Percentiles rank a stretch among this genome's conserved stretches.
These are phyloP conservation scores for Ananas comosus DNA, from an alignment of 176 grass and related monocot species.

Conservation along the genomic window DNA sequence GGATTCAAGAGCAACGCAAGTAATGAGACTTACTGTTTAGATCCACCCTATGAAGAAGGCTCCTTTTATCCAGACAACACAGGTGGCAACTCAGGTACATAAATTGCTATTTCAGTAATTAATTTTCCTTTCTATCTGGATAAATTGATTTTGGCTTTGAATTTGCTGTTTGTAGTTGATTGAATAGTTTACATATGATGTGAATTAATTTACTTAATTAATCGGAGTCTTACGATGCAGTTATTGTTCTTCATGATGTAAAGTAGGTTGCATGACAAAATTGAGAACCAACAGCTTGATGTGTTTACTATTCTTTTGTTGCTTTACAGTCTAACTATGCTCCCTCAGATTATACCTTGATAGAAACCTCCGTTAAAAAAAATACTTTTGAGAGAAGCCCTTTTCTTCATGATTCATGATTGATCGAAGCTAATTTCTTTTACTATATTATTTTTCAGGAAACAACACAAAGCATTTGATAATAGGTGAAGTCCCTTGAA, in stretches of 20 bases:
- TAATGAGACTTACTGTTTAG: not conserved
- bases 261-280: not conserved
- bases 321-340: not conserved
- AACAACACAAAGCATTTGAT: not conserved
- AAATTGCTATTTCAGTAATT: not conserved
- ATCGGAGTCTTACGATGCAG: no score
- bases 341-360: not conserved
- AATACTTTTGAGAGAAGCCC: not conserved
- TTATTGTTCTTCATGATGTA: not conserved
- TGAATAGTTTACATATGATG: not conserved
- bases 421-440: not conserved
- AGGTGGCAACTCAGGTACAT: not conserved
- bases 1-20: not conserved
- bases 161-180: not conserved
- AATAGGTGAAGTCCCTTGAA: not conserved
- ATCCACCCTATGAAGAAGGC: not conserved
- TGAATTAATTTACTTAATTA: not conserved
- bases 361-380: not conserved
- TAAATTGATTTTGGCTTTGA: not conserved
- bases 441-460: not conserved
- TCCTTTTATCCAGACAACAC: not conserved
- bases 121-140: not conserved
- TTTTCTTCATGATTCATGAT: not conserved
- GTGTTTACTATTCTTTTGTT: not conserved
- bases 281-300: not conserved